Base-by-base conservation (phyloP, 331 rosid species). In the Cydonia oblonga region DNA sequence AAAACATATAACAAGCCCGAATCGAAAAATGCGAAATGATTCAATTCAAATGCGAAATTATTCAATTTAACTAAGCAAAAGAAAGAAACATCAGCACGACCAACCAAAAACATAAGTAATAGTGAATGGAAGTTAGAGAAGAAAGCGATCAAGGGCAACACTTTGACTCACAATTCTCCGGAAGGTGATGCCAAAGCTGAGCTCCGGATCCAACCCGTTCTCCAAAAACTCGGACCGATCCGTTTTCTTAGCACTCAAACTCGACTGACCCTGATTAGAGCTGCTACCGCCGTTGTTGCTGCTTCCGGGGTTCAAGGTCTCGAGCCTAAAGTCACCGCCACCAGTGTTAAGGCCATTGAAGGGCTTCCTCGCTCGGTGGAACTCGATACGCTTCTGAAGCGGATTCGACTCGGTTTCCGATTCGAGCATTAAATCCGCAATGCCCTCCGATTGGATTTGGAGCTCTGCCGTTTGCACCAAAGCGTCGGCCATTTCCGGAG, bases 161-260 rank as follows among this genome's bases (percentile, higher is more conserved):
- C 15, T 64, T 9, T 12, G 54, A 76, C 97, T 93, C 70, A 93
- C 98, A 68, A 93, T 91, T 77, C 88, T 87, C 44, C 96, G 83
- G 66, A 83, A 76, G 49, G 98, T 88, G 66, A 88, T 89, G 8
- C 89, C 90, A 25, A 93, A 77, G 77, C 90, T 86, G 81, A 93
- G 89, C 86, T 93, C 98, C 28, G 96, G 96, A 86, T 93, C 97
- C 82, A 88, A 83, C 71, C 91, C 97, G 58, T 42, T 69, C 18
- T 93, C 97, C 20, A 76, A 69, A 61, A 72, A 78, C 76, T 91
- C 97, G 8, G 92, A 81, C 64, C 54, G 86, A 32, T 87, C 98
- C 2, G 42, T 72, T 75, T 81, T 93, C 74, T 83, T 91, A 19
- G 81, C 73, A 1, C 72, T 74, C 12, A 71, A 22, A 19, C 40